Evolutionary conservation across 768 basidiomycete species (phyloP).

Genomic region (Termitomyces bulborhizus): DNA sequence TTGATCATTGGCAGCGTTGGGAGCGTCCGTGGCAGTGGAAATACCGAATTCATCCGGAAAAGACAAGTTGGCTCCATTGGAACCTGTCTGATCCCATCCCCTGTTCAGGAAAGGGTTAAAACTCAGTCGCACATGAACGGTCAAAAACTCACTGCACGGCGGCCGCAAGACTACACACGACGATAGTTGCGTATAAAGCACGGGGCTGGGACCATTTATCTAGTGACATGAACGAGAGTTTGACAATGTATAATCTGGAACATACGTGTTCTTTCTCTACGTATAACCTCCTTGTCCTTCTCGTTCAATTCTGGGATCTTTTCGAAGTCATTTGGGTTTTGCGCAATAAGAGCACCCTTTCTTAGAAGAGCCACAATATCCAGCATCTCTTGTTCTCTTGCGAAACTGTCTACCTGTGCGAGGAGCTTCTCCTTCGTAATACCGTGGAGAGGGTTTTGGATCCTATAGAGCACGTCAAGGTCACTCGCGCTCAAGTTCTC

Average conservation of each 20-base stretch:
- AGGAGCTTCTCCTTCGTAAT: slow-evolving; percentile 57
- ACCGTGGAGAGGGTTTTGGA: slow-evolving; percentile 44
- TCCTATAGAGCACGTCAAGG: slow-evolving; percentile 19
- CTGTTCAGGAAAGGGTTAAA: slow-evolving; percentile 16
- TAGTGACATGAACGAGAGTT: slow-evolving; percentile 4
- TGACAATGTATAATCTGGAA: not conserved
- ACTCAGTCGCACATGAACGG: not conserved
- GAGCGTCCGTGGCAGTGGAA: slow-evolving; percentile 19
- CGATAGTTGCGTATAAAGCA: slow-evolving; percentile 35
- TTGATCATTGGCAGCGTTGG: slow-evolving; percentile 38
- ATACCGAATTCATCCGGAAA: slow-evolving; percentile 51
- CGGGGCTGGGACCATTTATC: slow-evolving; percentile 45
- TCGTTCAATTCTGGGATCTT: slow-evolving; percentile 29
- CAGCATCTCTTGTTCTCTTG: slow-evolving; percentile 38
- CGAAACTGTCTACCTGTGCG: slow-evolving; percentile 55
- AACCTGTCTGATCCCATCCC: slow-evolving; percentile 62
- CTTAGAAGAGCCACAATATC: slow-evolving; percentile 42
- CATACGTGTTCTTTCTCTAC: slow-evolving; percentile 41
- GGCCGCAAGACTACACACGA: slow-evolving; percentile 64
- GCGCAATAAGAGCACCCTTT: slow-evolving; percentile 73
- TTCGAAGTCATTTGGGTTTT: slow-evolving; percentile 51
- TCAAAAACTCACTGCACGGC: slow-evolving; percentile 59
- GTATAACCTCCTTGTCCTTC: slow-evolving; percentile 30
- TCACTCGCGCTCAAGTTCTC: not conserved
- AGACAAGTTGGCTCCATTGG: slow-evolving; percentile 58